A percentile compares a stretch with the other conserved stretches of the same genome.
phyloP scores from a whole-genome alignment of 345 rosid species.

The Euclidium syriacum region DNA sequence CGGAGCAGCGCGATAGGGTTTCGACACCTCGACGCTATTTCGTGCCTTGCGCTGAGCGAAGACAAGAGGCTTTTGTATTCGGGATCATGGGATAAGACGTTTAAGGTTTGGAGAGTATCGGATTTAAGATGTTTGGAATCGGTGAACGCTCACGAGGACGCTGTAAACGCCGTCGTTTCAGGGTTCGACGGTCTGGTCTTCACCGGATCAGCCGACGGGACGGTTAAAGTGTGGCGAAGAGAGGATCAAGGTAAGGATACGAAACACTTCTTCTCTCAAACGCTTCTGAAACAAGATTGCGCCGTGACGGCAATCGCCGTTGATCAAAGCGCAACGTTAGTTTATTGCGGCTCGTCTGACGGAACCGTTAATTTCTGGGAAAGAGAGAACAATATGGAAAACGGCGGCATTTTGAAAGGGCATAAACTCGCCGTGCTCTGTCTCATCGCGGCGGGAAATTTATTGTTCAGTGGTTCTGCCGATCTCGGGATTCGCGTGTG shows the following conservation, averaged over 20 bases:
- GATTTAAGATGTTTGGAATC: slow-evolving; percentile 76
- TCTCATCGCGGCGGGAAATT: slow-evolving; percentile 56
- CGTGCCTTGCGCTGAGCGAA: slow-evolving; percentile 69
- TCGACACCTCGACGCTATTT: slow-evolving; percentile 71
- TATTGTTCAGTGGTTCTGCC: slow-evolving; percentile 82
- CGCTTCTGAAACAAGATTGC: slow-evolving; percentile 72
- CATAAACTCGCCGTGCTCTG: slow-evolving; percentile 78
- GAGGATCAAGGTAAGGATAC: slow-evolving; percentile 83
- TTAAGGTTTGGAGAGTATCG: slow-evolving; percentile 75
- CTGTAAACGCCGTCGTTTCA: slow-evolving; percentile 59
- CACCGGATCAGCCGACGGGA: slow-evolving; percentile 85
- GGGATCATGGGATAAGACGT: slow-evolving; percentile 86
- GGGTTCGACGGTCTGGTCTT: slow-evolving; percentile 82
- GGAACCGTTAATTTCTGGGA: slow-evolving; percentile 83
- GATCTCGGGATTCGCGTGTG: slow-evolving; percentile 81
- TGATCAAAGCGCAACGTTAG: slow-evolving; percentile 43
- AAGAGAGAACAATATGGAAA: slow-evolving; percentile 43
- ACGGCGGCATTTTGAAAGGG: slow-evolving; percentile 67
- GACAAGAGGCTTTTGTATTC: slow-evolving; percentile 58
- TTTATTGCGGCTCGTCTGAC: slow-evolving; percentile 85
- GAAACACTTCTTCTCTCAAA: slow-evolving; percentile 75
- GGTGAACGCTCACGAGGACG: slow-evolving; percentile 71
- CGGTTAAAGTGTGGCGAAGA: slow-evolving; percentile 84
- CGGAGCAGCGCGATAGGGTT: slow-evolving; percentile 44
- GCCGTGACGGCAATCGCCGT: slow-evolving; percentile 71